Evolutionary conservation across 345 rosid species (phyloP).

Genomic region (Orychophragmus violaceus): DNA sequence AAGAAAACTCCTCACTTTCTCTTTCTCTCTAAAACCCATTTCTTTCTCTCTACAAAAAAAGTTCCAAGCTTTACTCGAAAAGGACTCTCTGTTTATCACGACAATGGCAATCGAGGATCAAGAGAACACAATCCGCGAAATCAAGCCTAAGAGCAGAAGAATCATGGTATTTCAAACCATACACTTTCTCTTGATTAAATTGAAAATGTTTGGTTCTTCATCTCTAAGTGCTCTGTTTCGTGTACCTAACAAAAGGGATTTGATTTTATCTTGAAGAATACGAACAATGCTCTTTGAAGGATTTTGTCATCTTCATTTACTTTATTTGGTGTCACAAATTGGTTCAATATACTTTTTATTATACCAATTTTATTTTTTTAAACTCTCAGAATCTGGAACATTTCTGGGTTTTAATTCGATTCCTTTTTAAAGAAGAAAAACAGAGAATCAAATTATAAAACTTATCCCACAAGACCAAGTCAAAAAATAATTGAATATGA

Average conservation of each 20-base stretch:
- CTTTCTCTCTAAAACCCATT: constrained; percentile 20
- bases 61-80: constrained; percentile 20
- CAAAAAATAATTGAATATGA: not conserved
- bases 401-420: constrained; percentile 12
- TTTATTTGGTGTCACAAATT: not conserved
- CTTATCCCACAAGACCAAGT: constrained; percentile 7
- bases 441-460: constrained; percentile 13
- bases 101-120: constrained; percentile 86
- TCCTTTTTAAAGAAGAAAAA: not conserved
- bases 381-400: constrained; percentile 10
- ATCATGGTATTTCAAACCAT: constrained; percentile 50
- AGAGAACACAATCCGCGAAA: constrained; percentile 62
- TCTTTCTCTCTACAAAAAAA: not conserved
- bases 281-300: constrained; percentile 17
- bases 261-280: constrained; percentile 14
- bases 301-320: not conserved
- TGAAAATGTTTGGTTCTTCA: not conserved
- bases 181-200: not conserved
- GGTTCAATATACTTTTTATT: not conserved
- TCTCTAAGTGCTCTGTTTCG: constrained; percentile 22
- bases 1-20: constrained; percentile 6
- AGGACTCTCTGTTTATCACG: not conserved
- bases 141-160: constrained; percentile 75
- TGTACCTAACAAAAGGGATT: constrained; percentile 19
- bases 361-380: not conserved